Evolutionary conservation across 2,329 filamentous ascomycete species (phyloP).

Genomic region (Phyllachora maydis): DNA sequence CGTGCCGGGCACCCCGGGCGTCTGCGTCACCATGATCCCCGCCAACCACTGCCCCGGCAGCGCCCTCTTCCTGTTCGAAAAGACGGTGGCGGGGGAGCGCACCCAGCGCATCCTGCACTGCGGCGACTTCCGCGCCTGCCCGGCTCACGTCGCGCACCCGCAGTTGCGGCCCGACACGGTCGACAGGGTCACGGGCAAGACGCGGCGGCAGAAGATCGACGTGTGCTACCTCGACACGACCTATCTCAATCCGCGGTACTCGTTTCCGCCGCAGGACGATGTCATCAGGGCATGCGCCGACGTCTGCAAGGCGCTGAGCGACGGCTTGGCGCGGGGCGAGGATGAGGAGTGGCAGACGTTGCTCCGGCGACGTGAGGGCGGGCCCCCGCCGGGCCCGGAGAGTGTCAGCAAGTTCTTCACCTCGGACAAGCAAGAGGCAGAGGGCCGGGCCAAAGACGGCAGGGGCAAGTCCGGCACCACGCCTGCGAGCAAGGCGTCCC

Average conservation of each 20-base stretch:
- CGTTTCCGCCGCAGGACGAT: conserved; percentile 74
- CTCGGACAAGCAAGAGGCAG: conserved; percentile 7
- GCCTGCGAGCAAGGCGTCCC: conserved; percentile 6
- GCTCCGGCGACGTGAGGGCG: conserved; percentile 12
- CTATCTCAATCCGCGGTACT: conserved; percentile 87
- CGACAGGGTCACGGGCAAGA: conserved; percentile 50
- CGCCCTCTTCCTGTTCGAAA: conserved; percentile 84
- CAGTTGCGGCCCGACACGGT: conserved; percentile 55
- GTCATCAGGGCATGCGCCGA: conserved; percentile 78
- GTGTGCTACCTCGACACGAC: conserved; percentile 95
- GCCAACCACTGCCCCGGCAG: conserved; percentile 96
- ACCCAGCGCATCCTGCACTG: conserved; percentile 77
- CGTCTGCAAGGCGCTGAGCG: conserved; percentile 42
- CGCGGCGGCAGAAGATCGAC: conserved; percentile 70
- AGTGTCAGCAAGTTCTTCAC: conserved; percentile 31
- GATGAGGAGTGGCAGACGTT: conserved; percentile 24
- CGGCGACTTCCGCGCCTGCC: conserved; percentile 85
- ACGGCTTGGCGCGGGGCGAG: conserved; percentile 12
- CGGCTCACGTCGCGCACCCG: conserved; percentile 64
- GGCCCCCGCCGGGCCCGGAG: conserved; percentile 10
- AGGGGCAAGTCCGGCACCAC: conserved; percentile 8
- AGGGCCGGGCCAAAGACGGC: too few species aligned
- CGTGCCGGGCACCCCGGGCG: conserved; percentile 67
- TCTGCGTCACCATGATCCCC: conserved; percentile 79
- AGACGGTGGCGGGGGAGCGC: conserved; percentile 39